A percentile compares a stretch with the other conserved stretches of the same genome.
Conservation (phyloP, 2,329 filamentous ascomycete species). For the Colletotrichum tamarilloi region DNA sequence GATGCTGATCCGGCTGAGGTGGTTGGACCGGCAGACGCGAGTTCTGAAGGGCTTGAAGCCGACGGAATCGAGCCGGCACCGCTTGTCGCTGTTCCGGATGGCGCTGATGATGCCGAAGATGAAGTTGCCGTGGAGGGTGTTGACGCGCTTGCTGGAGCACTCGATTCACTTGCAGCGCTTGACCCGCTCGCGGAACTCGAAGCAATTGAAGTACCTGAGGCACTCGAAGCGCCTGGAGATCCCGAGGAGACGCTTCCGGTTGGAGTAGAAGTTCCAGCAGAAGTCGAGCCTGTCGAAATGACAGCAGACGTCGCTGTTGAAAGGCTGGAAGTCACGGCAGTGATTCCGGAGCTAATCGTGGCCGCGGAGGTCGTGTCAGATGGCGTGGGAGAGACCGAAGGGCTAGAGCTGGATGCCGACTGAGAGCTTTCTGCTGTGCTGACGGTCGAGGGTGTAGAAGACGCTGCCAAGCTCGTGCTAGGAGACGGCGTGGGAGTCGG, state of each 20-base stretch:
- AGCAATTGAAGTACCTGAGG: too few species aligned
- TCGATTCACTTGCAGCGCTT: background rate
- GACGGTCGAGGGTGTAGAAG: conserved; percentile 7
- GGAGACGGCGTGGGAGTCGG: background rate
- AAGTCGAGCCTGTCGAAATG: background rate
- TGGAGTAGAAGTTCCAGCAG: background rate
- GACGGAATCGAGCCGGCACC: background rate
- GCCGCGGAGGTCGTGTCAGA: background rate
- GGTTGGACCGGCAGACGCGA: background rate
- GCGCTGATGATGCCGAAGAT: background rate
- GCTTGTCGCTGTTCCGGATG: background rate
- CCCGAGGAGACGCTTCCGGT: background rate
- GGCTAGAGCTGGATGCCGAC: background rate
- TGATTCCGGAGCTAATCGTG: background rate
- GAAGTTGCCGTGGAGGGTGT: background rate
- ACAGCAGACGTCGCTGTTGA: background rate
- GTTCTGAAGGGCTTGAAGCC: background rate
- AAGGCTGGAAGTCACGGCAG: background rate
- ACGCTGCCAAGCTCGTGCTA: conserved; percentile 6
- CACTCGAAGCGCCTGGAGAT: background rate
- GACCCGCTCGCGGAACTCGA: background rate
- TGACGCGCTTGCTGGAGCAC: background rate
- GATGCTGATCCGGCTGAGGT: background rate
- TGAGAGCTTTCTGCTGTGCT: conserved; percentile 2
- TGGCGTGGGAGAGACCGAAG: background rate